phyloP scores from a whole-genome alignment of 208 protist species.

The Endotrypanum monterogeii region DNA sequence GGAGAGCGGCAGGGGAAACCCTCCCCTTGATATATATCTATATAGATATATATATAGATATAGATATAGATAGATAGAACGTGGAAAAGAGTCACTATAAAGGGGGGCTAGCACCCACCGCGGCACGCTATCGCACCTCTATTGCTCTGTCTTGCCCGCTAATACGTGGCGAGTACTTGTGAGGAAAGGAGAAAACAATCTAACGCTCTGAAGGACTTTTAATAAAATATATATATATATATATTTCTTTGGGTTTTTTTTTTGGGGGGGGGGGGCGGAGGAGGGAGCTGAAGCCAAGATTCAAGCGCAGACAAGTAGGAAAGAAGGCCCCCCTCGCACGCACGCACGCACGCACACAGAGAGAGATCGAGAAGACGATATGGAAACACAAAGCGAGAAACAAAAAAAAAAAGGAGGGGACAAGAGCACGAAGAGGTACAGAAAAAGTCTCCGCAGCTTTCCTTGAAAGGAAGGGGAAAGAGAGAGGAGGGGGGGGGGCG shows the following conservation, averaged over 20 bases:
- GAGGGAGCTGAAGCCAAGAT: too few species aligned
- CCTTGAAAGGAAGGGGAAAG: not conserved
- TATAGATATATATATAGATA: too few species aligned
- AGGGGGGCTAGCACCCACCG: not conserved
- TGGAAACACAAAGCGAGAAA: not conserved
- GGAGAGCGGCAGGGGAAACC: not conserved
- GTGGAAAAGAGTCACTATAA: not conserved
- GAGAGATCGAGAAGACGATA: not conserved
- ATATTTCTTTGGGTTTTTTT: too few species aligned
- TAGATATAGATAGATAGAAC: not conserved
- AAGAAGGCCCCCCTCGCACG: not conserved
- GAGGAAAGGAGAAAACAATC: too few species aligned
- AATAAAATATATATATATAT: too few species aligned
- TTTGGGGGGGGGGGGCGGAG: too few species aligned
- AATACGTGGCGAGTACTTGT: too few species aligned
- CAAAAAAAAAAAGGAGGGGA: not conserved
- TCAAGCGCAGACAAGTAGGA: too few species aligned
- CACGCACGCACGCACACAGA: not conserved
- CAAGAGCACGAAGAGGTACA: not conserved
- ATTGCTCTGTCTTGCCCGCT: not conserved
- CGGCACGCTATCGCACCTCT: not conserved
- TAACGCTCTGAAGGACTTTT: too few species aligned
- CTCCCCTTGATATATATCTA: too few species aligned
- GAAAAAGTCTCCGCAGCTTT: too few species aligned
- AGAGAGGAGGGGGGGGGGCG: not conserved